These are phyloP conservation scores for Zygnema cylindricum DNA, from an alignment of 139 green algal species.

Conservation along the genomic window DNA sequence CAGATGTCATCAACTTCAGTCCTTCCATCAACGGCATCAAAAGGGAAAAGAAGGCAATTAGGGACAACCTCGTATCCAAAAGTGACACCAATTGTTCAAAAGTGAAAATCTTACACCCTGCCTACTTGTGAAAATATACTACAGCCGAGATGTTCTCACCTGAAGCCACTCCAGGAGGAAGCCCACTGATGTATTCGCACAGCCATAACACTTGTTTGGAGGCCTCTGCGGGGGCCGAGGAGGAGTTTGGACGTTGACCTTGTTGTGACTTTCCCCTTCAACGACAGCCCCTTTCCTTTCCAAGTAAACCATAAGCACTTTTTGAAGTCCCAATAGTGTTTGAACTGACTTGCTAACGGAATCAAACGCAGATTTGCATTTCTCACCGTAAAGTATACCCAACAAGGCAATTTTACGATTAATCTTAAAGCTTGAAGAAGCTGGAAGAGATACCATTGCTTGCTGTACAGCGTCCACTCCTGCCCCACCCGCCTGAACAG, in stretches of 20 bases:
- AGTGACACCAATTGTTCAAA: too few relatives aligned
- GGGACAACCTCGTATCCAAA: too few relatives aligned
- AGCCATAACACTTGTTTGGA: conserved; percentile 56
- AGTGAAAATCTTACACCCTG: too few relatives aligned
- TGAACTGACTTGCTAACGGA: conserved; percentile 33
- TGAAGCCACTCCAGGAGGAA: conserved; percentile 52
- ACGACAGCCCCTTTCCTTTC: neutral
- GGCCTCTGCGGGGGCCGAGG: conserved; percentile 12
- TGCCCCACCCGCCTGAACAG: neutral
- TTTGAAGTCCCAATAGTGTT: conserved; percentile 38
- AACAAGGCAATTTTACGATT: conserved; percentile 60
- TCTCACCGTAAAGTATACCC: conserved; percentile 66
- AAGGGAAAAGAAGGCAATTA: too few relatives aligned
- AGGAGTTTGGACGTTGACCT: neutral
- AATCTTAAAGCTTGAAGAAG: conserved; percentile 61
- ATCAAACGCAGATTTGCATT: conserved; percentile 65
- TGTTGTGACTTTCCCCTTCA: neutral
- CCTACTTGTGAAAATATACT: too few relatives aligned
- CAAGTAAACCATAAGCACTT: conserved; percentile 13
- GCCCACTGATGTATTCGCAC: conserved; percentile 50
- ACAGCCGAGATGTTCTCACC: conserved; percentile 26
- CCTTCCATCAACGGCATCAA: too few relatives aligned
- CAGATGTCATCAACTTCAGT: too few relatives aligned
- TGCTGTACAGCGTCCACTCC: conserved; percentile 44
- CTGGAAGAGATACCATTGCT: conserved; percentile 43